A percentile compares a stretch with the other conserved stretches of the same genome.
Conservation (phyloP, 306 rosid species). For the Calophaca sinica region DNA sequence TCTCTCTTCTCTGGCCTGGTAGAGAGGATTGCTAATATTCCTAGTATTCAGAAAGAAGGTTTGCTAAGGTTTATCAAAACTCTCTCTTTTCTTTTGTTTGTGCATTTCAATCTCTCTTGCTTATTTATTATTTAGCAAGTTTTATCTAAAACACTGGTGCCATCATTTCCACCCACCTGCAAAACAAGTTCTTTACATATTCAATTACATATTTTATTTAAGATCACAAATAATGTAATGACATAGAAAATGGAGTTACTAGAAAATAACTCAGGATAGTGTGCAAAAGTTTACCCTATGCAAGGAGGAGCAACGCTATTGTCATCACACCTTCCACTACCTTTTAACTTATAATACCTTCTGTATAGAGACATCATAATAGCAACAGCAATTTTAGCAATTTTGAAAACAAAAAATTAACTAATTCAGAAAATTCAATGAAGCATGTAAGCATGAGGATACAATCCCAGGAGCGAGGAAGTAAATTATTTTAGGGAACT, state of each 20-base stretch:
- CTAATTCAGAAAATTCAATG: neutral
- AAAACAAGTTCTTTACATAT: conserved; percentile 40
- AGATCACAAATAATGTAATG: conserved; percentile 7
- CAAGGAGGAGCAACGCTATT: conserved; percentile 85
- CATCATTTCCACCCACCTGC: conserved; percentile 99
- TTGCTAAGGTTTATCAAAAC: too few species aligned
- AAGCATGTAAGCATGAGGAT: neutral
- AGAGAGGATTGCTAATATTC: too few species aligned
- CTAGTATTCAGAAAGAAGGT: too few species aligned
- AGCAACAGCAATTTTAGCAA: conserved; percentile 38
- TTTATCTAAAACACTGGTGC: conserved; percentile 88
- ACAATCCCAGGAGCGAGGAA: neutral
- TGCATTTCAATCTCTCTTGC: too few species aligned
- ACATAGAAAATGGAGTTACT: neutral
- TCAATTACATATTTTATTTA: conserved; percentile 37
- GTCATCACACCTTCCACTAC: conserved; percentile 76
- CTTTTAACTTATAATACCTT: conserved; percentile 78
- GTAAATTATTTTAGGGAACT: too few species aligned
- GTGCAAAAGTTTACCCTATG: conserved; percentile 64
- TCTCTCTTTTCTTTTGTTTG: too few species aligned
- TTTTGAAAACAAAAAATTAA: too few species aligned
- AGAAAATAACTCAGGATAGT: conserved; percentile 34
- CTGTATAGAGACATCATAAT: conserved; percentile 53
- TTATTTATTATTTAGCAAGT: too few species aligned
- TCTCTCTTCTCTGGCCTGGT: too few species aligned